phyloP scores from a whole-genome alignment of 2,329 filamentous ascomycete genomes.

The Trichoderma guizhouense region DNA sequence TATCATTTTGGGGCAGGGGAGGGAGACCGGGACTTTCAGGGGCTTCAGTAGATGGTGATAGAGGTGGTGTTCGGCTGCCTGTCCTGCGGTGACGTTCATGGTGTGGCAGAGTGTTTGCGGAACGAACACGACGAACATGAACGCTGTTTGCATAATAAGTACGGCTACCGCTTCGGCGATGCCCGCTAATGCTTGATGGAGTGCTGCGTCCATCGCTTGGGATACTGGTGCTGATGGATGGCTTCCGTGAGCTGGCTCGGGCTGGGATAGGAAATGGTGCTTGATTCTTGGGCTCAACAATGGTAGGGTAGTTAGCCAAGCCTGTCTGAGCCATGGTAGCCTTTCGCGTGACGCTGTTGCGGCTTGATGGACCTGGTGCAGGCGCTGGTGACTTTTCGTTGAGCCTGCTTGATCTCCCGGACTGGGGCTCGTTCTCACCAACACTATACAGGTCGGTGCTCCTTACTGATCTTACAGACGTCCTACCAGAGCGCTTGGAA shows the following conservation, averaged over 20 bases:
- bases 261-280: slow-evolving; percentile 93
- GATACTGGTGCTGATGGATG: slow-evolving; percentile 61
- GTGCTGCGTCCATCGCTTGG: slow-evolving; percentile 65
- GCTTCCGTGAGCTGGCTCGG: slow-evolving; percentile 79
- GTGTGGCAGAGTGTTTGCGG: slow-evolving; percentile 68
- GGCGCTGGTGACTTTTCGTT: slow-evolving; percentile 39
- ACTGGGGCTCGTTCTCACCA: slow-evolving; percentile 29
- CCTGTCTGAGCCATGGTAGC: slow-evolving; percentile 78
- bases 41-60: slow-evolving; percentile 64
- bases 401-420: slow-evolving; percentile 33
- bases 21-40: slow-evolving; percentile 70
- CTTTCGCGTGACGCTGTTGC: slow-evolving; percentile 66
- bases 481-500: slow-evolving; percentile 27
- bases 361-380: slow-evolving; percentile 36
- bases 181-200: slow-evolving; percentile 63
- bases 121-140: slow-evolving; percentile 80
- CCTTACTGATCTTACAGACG: slow-evolving; percentile 38
- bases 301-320: slow-evolving; percentile 67
- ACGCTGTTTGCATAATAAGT: slow-evolving; percentile 60
- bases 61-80: slow-evolving; percentile 59
- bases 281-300: slow-evolving; percentile 60
- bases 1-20: slow-evolving; percentile 69
- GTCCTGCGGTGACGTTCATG: slow-evolving; percentile 48
- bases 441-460: slow-evolving; percentile 45
- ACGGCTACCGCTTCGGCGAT: slow-evolving; percentile 47